These are phyloP conservation scores for Rhytidiadelphus loreus DNA, from an alignment of 225 moss, liverwort and hornwort species.

Conservation along the genomic window DNA sequence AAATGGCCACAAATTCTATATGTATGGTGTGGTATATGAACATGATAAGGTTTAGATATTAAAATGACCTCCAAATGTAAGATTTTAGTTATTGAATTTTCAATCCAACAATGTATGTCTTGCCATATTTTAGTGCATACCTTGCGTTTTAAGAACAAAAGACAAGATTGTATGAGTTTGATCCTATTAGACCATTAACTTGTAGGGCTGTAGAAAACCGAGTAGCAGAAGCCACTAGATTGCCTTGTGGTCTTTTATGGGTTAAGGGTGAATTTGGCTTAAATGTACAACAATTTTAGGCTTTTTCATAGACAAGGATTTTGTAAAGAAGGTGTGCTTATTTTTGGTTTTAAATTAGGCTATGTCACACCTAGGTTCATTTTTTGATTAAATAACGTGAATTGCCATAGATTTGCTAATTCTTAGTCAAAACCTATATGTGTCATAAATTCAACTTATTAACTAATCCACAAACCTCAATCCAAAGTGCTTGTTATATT, in stretches of 20 bases:
- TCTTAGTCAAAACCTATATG: fast-evolving
- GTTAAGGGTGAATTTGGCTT: background rate
- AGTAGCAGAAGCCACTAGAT: no score
- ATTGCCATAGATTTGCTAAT: background rate
- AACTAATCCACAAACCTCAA: fast-evolving
- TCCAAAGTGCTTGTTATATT: no score
- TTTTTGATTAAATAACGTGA: background rate
- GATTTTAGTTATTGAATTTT: background rate
- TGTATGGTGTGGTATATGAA: background rate
- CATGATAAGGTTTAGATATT: background rate
- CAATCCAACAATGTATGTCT: background rate
- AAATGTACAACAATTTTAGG: background rate
- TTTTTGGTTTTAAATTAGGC: background rate
- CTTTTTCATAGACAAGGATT: background rate
- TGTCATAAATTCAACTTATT: background rate
- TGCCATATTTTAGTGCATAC: background rate
- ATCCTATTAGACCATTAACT: background rate
- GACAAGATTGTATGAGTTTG: background rate
- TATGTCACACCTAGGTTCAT: fast-evolving
- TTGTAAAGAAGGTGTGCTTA: background rate
- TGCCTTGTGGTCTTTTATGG: no score
- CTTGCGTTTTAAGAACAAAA: background rate
- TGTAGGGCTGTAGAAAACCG: no score
- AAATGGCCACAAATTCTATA: fast-evolving
- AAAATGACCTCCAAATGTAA: background rate